These are phyloP conservation scores for Litsea cubeba DNA, from an alignment of 164 flowering plant species.

Conservation along the genomic window DNA sequence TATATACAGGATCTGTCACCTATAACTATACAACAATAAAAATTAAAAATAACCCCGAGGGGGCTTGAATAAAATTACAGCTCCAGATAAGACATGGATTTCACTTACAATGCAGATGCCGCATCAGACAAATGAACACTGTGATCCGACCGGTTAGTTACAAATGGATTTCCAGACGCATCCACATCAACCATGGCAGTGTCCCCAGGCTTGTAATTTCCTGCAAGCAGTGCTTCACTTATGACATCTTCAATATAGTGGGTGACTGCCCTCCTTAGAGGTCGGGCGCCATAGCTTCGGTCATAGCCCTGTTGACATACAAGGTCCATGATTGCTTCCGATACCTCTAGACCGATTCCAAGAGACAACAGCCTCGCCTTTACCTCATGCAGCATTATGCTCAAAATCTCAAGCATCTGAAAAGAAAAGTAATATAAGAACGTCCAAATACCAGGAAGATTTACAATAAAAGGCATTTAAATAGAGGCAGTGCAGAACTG, in stretches of 20 bases:
- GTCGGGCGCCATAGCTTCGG: constrained; percentile 69
- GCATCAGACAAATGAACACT: constrained; percentile 42
- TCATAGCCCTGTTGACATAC: constrained; percentile 68
- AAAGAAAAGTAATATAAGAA: constrained; percentile 3
- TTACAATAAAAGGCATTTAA: neutral
- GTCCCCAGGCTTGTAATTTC: constrained; percentile 63
- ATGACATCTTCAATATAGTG: constrained; percentile 61
- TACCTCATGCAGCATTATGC: constrained; percentile 65
- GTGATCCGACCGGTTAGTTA: constrained; percentile 27
- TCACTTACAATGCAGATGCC: constrained; percentile 11
- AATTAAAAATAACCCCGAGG: neutral
- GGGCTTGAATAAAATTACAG: neutral
- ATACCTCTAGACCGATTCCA: constrained; percentile 64
- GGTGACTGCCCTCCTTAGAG: constrained; percentile 70
- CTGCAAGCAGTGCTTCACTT: constrained; percentile 67
- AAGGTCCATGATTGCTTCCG: constrained; percentile 52
- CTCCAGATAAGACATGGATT: neutral
- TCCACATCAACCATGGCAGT: constrained; percentile 62
- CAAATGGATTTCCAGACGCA: constrained; percentile 59
- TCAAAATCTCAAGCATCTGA: constrained; percentile 73
- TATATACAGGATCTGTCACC: constrained; percentile 8
- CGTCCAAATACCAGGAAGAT: neutral
- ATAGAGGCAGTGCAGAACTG: neutral
- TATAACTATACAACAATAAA: constrained; percentile 12
- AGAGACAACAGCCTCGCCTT: constrained; percentile 51